These are phyloP conservation scores for Chalaropsis thielavioides DNA, from an alignment of 2,329 filamentous ascomycete species.

Conservation along the genomic window DNA sequence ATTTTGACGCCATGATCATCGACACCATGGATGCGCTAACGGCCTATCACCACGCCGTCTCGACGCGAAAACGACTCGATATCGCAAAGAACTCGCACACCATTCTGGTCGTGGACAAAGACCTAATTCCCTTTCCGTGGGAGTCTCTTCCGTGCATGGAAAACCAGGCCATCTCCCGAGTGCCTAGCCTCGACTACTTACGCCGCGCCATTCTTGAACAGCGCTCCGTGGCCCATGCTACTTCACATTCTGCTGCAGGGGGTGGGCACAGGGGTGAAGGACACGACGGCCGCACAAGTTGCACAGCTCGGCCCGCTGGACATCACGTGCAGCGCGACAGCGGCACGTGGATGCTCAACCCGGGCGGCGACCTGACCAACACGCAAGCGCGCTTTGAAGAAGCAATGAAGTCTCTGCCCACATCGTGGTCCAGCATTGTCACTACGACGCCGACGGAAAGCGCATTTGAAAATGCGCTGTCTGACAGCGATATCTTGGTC, in stretches of 20 bases:
- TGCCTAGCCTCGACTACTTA: conserved; percentile 74
- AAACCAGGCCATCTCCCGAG: conserved; percentile 63
- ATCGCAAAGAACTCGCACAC: conserved; percentile 47
- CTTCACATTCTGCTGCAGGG: background rate
- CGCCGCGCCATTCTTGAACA: conserved; percentile 56
- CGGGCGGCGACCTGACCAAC: conserved; percentile 63
- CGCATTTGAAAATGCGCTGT: conserved; percentile 58
- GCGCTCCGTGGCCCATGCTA: conserved; percentile 19
- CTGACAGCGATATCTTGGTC: conserved; percentile 55
- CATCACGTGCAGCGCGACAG: conserved; percentile 40
- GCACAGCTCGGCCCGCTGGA: conserved; percentile 24
- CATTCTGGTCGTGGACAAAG: conserved; percentile 80
- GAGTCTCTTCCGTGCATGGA: conserved; percentile 83
- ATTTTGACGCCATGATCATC: conserved; percentile 82
- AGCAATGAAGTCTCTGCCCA: conserved; percentile 37
- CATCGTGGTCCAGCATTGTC: conserved; percentile 56
- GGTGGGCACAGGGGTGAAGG: background rate
- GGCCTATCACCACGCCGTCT: conserved; percentile 50
- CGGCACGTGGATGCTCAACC: conserved; percentile 78
- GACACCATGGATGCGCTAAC: conserved; percentile 75
- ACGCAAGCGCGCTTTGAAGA: conserved; percentile 65
- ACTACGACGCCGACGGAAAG: conserved; percentile 57
- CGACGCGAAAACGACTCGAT: conserved; percentile 21
- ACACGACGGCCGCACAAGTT: conserved; percentile 21
- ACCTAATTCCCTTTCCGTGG: conserved; percentile 86